Conservation (phyloP, 371 early-diverging fungal genomes). For the Mortierella sp. region DNA sequence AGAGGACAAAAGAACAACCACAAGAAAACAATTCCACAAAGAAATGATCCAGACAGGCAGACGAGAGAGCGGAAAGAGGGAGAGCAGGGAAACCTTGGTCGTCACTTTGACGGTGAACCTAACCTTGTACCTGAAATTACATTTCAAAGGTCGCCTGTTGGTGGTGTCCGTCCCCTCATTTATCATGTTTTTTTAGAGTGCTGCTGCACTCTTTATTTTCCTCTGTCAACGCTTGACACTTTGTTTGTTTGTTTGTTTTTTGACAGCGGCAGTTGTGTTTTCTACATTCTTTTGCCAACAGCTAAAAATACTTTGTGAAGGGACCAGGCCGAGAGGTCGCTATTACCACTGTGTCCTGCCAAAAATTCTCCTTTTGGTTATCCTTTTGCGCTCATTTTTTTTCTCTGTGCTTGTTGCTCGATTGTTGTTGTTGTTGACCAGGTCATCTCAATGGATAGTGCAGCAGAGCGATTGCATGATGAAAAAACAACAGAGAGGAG, state of each 20-base stretch:
- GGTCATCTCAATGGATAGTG: too few species aligned
- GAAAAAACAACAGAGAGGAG: too few species aligned
- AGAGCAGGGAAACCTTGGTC: conserved; percentile 7
- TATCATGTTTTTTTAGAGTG: background rate
- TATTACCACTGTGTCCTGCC: background rate
- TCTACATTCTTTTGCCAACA: background rate
- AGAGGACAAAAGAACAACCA: background rate
- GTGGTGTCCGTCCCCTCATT: background rate
- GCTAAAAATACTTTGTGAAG: conserved; percentile 6
- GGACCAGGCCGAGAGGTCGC: background rate
- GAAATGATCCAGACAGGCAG: background rate
- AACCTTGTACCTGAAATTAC: conserved; percentile 9
- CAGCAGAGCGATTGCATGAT: too few species aligned
- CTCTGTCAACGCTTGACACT: too few species aligned
- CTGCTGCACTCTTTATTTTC: too few species aligned
- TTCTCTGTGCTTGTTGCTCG: background rate
- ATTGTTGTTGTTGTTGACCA: background rate
- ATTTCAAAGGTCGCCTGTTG: background rate
- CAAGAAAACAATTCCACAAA: background rate
- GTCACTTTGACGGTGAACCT: background rate
- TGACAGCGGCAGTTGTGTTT: background rate
- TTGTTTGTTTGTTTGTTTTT: background rate
- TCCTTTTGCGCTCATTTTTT: background rate
- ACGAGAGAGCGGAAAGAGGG: background rate
- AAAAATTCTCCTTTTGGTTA: too few species aligned